A percentile compares a stretch with the other conserved stretches of the same genome.
phyloP scores from a whole-genome alignment of 2,329 filamentous ascomycete species.

The Fusarium oligoseptatum region DNA sequence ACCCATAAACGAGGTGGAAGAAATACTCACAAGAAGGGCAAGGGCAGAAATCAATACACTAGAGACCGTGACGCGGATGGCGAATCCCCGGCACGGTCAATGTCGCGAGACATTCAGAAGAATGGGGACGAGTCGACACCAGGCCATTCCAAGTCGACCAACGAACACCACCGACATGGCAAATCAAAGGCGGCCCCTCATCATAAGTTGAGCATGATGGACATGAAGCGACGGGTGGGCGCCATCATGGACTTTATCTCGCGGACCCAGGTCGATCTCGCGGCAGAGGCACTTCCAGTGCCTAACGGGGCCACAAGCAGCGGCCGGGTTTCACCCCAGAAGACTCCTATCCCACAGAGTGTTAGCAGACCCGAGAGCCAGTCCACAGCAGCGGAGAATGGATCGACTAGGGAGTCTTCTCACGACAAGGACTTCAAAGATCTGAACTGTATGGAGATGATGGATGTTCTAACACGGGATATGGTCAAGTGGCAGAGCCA shows the following conservation, averaged over 20 bases:
- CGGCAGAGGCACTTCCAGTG: conserved; percentile 69
- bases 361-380: conserved; percentile 51
- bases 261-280: conserved; percentile 88
- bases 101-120: conserved; percentile 62
- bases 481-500: conserved; percentile 89
- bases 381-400: conserved; percentile 43
- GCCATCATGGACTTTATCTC: conserved; percentile 92
- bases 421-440: conserved; percentile 74
- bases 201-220: conserved; percentile 84
- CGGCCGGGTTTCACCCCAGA: conserved; percentile 57
- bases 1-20: conserved; percentile 71
- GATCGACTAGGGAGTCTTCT: conserved; percentile 39
- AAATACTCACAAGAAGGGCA: conserved; percentile 74
- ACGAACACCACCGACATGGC: conserved; percentile 66
- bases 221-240: conserved; percentile 87
- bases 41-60: conserved; percentile 86
- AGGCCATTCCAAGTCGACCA: conserved; percentile 53
- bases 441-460: conserved; percentile 87
- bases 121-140: conserved; percentile 51
- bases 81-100: conserved; percentile 69
- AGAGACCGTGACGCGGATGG: conserved; percentile 76
- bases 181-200: conserved; percentile 66
- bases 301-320: conserved; percentile 55
- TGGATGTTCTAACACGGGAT: conserved; percentile 85
- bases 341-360: conserved; percentile 52